Evolutionary conservation across 2,329 filamentous ascomycete genomes (phyloP), one percentile per base, ranked within the genome.

Genomic region (Exophiala sp.): DNA sequence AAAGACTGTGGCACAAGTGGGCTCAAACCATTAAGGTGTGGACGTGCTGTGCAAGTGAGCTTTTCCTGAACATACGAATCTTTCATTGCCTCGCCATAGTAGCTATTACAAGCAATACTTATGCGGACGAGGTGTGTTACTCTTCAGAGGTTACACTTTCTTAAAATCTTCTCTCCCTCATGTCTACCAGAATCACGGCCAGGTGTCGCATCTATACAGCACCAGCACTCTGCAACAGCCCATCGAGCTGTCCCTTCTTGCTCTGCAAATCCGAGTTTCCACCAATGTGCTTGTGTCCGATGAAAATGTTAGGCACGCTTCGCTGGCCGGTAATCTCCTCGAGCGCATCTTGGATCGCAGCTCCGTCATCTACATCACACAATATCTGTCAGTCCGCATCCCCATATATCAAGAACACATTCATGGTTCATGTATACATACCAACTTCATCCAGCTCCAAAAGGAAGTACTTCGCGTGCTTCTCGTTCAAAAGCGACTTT

Each of bases 241-340:
- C 66, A 63, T 84, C 80, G 50, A 97, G 74, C 62, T 95, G 70
- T 10, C 58, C 61, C 72, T 82, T 83, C 73, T 79, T 83, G 49
- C 75, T 78, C 75, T 91, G 86, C 61, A 95, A 72, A 65, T 94
- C 92, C 20, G 90, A 95, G 83, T 97, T 97, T 64, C 94, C 94
- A 60, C 94, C 94, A 71, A 99, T 95, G 75, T 96, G 92, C 78
- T 95, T 78, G 77, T 91, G 77, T 65, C 76, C 77, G 74, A 99
- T 97, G 79, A 88, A 97, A 77, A 96, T 88, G 78, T 97, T 97
- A 66, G 94, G 94, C 5, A 99, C 94, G 66, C 89, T 92, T 67
- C 85, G 80, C 80, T 99, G 94, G 71, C 82, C 79, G 53, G 85
- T 89, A 66, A 97, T 82, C 61, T 92, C 81, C 63, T 82, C 72